phyloP scores from a whole-genome alignment of 176 grass and related monocot species.

The Oryza australiensis region DNA sequence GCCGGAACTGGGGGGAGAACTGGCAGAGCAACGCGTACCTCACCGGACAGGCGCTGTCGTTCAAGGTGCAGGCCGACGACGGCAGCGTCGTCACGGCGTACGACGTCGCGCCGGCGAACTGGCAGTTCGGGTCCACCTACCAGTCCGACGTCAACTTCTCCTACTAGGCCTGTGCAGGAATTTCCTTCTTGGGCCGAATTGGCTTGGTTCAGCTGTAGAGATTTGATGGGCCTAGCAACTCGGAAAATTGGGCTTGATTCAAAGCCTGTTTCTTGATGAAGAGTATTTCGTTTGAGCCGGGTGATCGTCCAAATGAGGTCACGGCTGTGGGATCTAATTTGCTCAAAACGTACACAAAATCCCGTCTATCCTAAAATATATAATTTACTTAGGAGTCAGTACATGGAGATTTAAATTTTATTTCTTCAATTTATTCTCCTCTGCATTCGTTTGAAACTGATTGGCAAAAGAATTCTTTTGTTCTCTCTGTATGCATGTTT shows the following conservation, averaged over 20 bases:
- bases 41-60: conserved; percentile 47
- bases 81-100: conserved; percentile 20
- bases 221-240: neutral
- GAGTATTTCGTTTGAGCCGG: neutral
- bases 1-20: conserved; percentile 60
- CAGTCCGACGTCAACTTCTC: conserved; percentile 33
- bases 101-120: conserved; percentile 45
- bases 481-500: too few species aligned
- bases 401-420: too few species aligned
- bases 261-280: neutral
- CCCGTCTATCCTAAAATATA: too few species aligned
- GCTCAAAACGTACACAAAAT: neutral
- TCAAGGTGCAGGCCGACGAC: conserved; percentile 55
- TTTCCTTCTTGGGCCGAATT: neutral
- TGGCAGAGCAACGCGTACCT: conserved; percentile 62
- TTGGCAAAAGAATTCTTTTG: too few species aligned
- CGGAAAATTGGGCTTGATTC: neutral
- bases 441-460: too few species aligned
- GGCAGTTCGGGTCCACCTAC: conserved; percentile 55
- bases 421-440: too few species aligned
- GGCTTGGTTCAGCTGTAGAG: neutral
- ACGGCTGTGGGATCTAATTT: neutral
- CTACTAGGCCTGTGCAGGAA: neutral
- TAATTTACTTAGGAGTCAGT: too few species aligned
- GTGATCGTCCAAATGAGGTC: neutral